Base-by-base conservation (phyloP, 2,329 filamentous ascomycete genomes). In the Bipolaris victoriae region DNA sequence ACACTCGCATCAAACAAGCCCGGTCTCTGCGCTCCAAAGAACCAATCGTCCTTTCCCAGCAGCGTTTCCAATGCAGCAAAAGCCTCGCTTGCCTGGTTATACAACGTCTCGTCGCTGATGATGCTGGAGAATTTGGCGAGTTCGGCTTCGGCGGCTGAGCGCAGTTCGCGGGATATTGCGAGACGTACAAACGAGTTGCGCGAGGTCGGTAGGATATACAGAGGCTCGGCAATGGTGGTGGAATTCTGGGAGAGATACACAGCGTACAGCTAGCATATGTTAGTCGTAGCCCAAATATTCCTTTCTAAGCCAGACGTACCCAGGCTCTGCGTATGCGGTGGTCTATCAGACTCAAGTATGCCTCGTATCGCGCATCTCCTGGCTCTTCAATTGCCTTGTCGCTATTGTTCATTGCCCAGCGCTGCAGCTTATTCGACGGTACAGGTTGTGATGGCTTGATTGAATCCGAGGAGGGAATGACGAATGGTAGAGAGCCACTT, bases 1-100 rank as follows among this genome's bases (percentile, higher is more conserved):
- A 98, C 86, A 52, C 86, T 87, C 6, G 94, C 93, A 77, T 99
- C 95, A 66, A 98, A 94, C 22, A 94, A 71, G 0, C 88, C 86
- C 0, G 94, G 91, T 15, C 76, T 72, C 29, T 75, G 49, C 55
- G 74, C 72, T 4, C 79, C 82, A 68, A 88, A 89, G 73, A 90
- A 90, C 81, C 86, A 89, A 16, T 78, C 68, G 36, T 86, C 76
- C 0, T 83, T 75, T 1, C 82, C 86, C 9, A 91, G 78, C 7
- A 89, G 68, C 18, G 76, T 80, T 2, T 86, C 85, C 7, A 91
- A 76, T 1, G 88, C 86, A 37, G 81, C 78, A 57, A 90, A 86
- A 0, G 88, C 88, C 50, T 84, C 83, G 22, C 80, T 81, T 2
- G 87, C 87, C 61, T 88, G 84, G 10, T 78, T 79, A 67, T 88